phyloP scores from a whole-genome alignment of 2,329 filamentous ascomycete species.

The Clarireedia sp. region DNA sequence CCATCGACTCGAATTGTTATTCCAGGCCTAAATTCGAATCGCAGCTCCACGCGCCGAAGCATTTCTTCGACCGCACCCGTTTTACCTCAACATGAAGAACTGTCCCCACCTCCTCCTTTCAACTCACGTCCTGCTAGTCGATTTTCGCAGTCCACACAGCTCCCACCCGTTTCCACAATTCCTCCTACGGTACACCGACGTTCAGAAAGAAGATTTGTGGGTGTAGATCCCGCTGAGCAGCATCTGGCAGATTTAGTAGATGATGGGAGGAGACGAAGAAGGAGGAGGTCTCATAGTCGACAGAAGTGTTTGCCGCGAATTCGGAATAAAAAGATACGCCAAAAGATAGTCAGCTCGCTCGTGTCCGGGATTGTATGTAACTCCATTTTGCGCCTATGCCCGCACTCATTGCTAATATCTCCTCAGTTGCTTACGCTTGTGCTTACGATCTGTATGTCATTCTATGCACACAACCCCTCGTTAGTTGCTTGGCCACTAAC shows the following conservation, averaged over 20 bases:
- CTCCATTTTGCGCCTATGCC: not conserved
- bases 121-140: constrained; percentile 14
- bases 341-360: constrained; percentile 51
- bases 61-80: constrained; percentile 4
- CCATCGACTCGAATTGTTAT: constrained; percentile 37
- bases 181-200: constrained; percentile 13
- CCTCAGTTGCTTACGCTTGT: constrained; percentile 23
- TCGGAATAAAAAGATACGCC: constrained; percentile 44
- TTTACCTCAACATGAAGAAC: not conserved
- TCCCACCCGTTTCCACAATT: constrained; percentile 12
- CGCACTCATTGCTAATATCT: constrained; percentile 7
- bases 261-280: constrained; percentile 32
- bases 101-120: constrained; percentile 7
- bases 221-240: constrained; percentile 41
- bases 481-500: not conserved
- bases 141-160: constrained; percentile 10
- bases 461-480: not conserved
- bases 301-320: constrained; percentile 41
- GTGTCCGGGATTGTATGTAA: constrained; percentile 47
- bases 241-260: constrained; percentile 39
- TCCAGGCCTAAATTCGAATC: constrained; percentile 31
- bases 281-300: constrained; percentile 20
- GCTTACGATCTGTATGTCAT: constrained; percentile 18
- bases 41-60: constrained; percentile 30
- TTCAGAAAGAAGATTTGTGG: constrained; percentile 29